Conservation (phyloP, 768 basidiomycete species). For the Lactifluus pinguis region DNA sequence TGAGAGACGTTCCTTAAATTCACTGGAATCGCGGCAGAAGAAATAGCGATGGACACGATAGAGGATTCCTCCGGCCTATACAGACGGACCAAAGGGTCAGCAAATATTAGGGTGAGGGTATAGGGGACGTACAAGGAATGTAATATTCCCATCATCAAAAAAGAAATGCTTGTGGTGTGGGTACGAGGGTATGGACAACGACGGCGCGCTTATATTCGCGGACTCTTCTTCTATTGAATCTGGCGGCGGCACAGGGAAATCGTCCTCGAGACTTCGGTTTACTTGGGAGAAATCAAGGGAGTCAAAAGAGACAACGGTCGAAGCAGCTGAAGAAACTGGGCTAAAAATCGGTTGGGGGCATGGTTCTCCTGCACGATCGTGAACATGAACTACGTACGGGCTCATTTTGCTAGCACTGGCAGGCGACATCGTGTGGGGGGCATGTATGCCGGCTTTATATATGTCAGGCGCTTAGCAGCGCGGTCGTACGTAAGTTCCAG, state of each 20-base stretch:
- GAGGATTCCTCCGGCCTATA: constrained; percentile 3
- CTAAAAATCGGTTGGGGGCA: neutral
- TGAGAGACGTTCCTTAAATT: neutral
- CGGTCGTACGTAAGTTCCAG: too few relatives aligned
- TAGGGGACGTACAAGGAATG: neutral
- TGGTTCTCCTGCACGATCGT: neutral
- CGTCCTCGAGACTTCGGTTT: neutral
- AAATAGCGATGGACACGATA: constrained; percentile 15
- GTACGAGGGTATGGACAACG: neutral
- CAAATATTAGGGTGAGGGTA: neutral
- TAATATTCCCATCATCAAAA: constrained; percentile 13
- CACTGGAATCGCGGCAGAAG: constrained; percentile 8
- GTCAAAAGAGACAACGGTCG: constrained; percentile 3
- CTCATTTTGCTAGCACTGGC: too few relatives aligned
- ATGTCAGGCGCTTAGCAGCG: too few relatives aligned
- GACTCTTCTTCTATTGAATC: neutral
- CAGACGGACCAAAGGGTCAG: neutral
- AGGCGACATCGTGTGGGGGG: too few relatives aligned
- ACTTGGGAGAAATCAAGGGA: neutral
- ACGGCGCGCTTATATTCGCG: neutral
- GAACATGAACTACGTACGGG: neutral
- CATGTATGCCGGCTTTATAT: too few relatives aligned
- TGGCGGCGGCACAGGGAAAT: neutral
- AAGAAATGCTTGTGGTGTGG: constrained; percentile 1
- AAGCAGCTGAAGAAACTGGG: neutral